A percentile compares a stretch with the other conserved stretches of the same genome.
These are phyloP conservation scores for Chaetomiaceae sp. DNA, from an alignment of 2,329 filamentous ascomycete genomes.

Conservation along the genomic window DNA sequence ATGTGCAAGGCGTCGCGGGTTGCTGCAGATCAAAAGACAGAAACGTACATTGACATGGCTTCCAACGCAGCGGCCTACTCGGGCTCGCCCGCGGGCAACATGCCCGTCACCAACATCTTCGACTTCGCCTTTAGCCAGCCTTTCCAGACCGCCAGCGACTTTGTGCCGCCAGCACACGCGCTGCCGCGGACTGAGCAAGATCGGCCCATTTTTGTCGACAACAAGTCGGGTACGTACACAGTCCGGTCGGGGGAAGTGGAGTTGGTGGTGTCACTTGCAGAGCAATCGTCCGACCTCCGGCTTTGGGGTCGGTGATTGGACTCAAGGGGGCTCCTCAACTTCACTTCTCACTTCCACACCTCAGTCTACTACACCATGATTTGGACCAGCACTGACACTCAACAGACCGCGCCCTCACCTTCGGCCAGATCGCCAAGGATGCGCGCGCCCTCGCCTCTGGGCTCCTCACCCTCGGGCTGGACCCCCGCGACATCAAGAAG, in stretches of 20 bases:
- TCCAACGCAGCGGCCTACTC: slow-evolving; percentile 22
- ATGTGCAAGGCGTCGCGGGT: no score
- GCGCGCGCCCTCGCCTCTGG: slow-evolving; percentile 35
- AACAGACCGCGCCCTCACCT: slow-evolving; percentile 36
- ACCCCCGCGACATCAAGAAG: slow-evolving; percentile 32
- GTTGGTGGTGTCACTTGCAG: no score
- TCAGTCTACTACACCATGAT: no score
- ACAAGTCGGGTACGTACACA: slow-evolving; percentile 34
- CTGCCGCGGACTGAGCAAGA: slow-evolving; percentile 33
- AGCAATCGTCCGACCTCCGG: not conserved
- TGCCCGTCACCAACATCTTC: slow-evolving; percentile 33
- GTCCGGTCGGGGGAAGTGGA: no score
- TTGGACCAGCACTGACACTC: not conserved
- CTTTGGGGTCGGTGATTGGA: not conserved
- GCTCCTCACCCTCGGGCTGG: slow-evolving; percentile 35
- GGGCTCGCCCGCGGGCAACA: slow-evolving; percentile 22
- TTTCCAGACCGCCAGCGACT: slow-evolving; percentile 31
- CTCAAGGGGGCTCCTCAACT: no score
- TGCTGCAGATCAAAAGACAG: no score
- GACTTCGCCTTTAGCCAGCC: slow-evolving; percentile 37
- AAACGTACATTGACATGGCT: no score
- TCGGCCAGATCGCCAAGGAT: slow-evolving; percentile 32
- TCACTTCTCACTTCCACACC: no score
- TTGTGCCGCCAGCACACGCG: slow-evolving; percentile 28
- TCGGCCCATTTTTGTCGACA: slow-evolving; percentile 38